phyloP scores from a whole-genome alignment of 2,329 filamentous ascomycete species.

The Fusarium drepaniforme region DNA sequence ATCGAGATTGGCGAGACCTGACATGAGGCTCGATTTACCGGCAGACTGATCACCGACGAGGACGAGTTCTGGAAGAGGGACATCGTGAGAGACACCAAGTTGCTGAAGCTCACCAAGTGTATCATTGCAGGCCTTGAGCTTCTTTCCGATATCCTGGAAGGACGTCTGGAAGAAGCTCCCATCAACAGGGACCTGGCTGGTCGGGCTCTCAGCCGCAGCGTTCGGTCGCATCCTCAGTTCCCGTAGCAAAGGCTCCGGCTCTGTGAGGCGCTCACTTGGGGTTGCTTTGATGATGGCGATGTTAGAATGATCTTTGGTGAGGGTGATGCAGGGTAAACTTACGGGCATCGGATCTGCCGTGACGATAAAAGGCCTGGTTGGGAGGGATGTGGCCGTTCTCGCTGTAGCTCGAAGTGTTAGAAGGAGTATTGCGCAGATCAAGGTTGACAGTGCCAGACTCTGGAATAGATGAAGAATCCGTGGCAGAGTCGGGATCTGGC shows the following conservation, averaged over 20 bases:
- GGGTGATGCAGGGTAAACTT: conserved; percentile 35
- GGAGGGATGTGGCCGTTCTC: conserved; percentile 23
- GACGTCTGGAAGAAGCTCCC: conserved; percentile 57
- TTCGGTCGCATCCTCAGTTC: conserved; percentile 51
- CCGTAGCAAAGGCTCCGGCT: conserved; percentile 53
- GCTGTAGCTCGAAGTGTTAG: conserved; percentile 36
- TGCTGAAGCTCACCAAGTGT: conserved; percentile 76
- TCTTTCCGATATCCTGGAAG: conserved; percentile 68
- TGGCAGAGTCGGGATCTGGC: conserved; percentile 39
- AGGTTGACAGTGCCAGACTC: conserved; percentile 29
- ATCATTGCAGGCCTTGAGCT: conserved; percentile 74
- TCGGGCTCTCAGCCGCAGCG: conserved; percentile 38
- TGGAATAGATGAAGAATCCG: conserved; percentile 17
- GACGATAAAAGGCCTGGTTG: conserved; percentile 42
- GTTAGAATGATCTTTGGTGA: conserved; percentile 2
- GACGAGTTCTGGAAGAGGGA: conserved; percentile 82
- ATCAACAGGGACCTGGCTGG: conserved; percentile 45
- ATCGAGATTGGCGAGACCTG: conserved; percentile 75
- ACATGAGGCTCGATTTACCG: conserved; percentile 80
- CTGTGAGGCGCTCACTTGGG: conserved; percentile 51
- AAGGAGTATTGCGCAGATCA: conserved; percentile 18
- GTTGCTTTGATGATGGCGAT: conserved; percentile 45
- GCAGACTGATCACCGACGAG: conserved; percentile 88
- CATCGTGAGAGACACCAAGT: conserved; percentile 78
- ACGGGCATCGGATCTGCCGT: conserved; percentile 55